Conservation (phyloP, 345 rosid species). For the Clarkia xantiana region DNA sequence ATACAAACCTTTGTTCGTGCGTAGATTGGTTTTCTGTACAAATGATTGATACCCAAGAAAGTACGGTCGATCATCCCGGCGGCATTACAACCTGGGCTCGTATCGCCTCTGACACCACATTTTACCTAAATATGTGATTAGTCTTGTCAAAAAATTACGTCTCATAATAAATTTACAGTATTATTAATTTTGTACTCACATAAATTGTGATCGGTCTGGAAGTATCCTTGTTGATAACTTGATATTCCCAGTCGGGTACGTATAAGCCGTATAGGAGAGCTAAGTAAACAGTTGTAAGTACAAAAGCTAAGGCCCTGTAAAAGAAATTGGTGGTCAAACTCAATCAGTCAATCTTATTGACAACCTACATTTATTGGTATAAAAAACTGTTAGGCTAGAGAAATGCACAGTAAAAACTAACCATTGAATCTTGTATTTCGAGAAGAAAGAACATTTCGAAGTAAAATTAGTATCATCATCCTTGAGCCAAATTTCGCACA, state of each 20-base stretch:
- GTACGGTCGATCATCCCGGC: conserved; percentile 76
- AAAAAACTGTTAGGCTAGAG: neutral
- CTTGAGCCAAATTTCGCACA: conserved; percentile 84
- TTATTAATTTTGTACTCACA: conserved; percentile 20
- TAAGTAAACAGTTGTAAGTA: conserved; percentile 33
- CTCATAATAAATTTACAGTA: neutral
- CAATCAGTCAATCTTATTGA: neutral
- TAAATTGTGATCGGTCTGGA: conserved; percentile 24
- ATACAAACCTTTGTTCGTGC: conserved; percentile 39
- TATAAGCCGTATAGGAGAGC: conserved; percentile 48
- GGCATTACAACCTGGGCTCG: conserved; percentile 74
- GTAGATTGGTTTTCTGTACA: conserved; percentile 57
- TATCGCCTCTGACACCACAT: conserved; percentile 65
- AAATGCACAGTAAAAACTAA: conserved; percentile 13
- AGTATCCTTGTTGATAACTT: conserved; percentile 27
- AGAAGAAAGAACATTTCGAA: conserved; percentile 29
- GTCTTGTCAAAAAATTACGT: neutral
- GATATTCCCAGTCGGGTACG: conserved; percentile 73
- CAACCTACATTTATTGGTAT: neutral
- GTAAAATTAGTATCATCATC: conserved; percentile 24
- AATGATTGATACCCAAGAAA: conserved; percentile 49
- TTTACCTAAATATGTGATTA: conserved; percentile 30
- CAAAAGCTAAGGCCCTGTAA: conserved; percentile 38
- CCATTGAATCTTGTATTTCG: conserved; percentile 52
- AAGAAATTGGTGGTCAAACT: conserved; percentile 6